phyloP scores from a whole-genome alignment of 1,284 basidiomycete genomes.

The Rhodotorula mucilaginosa region DNA sequence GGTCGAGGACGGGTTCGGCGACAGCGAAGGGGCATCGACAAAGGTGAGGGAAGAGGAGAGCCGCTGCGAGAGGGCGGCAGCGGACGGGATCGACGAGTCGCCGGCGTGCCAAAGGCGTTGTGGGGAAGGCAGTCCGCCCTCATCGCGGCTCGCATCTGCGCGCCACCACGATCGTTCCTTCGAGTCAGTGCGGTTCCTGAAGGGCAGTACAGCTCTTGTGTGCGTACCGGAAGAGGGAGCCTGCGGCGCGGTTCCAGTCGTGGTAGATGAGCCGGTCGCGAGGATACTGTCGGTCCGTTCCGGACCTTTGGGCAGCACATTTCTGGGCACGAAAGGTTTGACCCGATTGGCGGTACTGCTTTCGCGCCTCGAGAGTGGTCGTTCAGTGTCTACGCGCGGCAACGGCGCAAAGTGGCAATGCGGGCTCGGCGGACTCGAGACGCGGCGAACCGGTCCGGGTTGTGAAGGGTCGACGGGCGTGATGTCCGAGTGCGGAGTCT shows the following conservation, averaged over 20 bases:
- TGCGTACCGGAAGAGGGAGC: too few relatives aligned
- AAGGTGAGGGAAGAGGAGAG: conserved; percentile 29
- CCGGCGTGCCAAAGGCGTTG: background rate
- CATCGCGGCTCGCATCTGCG: conserved; percentile 10
- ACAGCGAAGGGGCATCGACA: conserved; percentile 13
- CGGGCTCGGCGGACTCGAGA: conserved; percentile 23
- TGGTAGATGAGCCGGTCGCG: background rate
- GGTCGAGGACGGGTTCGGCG: background rate
- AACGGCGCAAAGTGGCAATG: conserved; percentile 41
- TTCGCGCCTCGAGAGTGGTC: conserved; percentile 24
- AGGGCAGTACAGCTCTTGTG: too few relatives aligned
- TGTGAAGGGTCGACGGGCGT: background rate
- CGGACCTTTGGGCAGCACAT: background rate
- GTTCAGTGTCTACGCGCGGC: conserved; percentile 31
- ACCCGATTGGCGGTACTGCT: conserved; percentile 20
- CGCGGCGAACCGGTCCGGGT: background rate
- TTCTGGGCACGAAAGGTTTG: conserved; percentile 15
- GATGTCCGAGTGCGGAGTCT: background rate
- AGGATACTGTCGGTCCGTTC: background rate
- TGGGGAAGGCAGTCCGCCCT: conserved; percentile 4
- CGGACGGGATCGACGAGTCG: conserved; percentile 9
- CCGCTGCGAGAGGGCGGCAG: conserved; percentile 23
- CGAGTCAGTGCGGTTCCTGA: too few relatives aligned
- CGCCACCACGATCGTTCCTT: too few relatives aligned
- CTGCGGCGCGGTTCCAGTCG: background rate